phyloP scores from a whole-genome alignment of 2,329 filamentous ascomycete species.

The Alternaria hordeiaustralica region DNA sequence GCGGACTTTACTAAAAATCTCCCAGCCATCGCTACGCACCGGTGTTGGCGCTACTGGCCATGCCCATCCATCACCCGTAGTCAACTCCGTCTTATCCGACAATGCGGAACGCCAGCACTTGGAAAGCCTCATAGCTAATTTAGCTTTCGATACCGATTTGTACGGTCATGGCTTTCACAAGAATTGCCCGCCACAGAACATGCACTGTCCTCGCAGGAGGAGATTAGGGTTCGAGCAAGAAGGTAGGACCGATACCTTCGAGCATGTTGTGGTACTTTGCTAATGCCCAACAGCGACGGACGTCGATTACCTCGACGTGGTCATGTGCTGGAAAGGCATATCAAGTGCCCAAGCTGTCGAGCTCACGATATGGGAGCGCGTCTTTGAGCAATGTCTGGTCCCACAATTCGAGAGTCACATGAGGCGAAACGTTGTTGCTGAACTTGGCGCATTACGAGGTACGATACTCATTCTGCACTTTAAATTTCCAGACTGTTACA shows the following conservation, averaged over 20 bases:
- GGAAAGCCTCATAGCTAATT: slow-evolving; percentile 8
- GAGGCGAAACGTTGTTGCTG: slow-evolving; percentile 12
- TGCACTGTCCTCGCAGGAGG: slow-evolving; percentile 34
- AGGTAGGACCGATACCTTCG: slow-evolving; percentile 9
- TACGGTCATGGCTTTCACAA: slow-evolving; percentile 20
- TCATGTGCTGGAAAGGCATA: slow-evolving; percentile 47
- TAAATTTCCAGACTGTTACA: not conserved
- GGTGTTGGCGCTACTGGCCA: slow-evolving; percentile 4
- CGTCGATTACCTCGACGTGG: slow-evolving; percentile 42
- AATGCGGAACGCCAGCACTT: not conserved
- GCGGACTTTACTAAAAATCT: not conserved
- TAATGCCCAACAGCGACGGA: slow-evolving; percentile 3
- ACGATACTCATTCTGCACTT: not conserved
- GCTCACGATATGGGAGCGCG: slow-evolving; percentile 40
- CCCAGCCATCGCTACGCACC: slow-evolving; percentile 8
- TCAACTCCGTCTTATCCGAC: not conserved
- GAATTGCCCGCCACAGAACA: slow-evolving; percentile 10
- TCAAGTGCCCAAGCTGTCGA: slow-evolving; percentile 37
- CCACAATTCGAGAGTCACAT: slow-evolving; percentile 25
- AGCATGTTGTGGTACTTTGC: not conserved
- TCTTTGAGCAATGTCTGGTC: slow-evolving; percentile 31
- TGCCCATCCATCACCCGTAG: slow-evolving; percentile 23
- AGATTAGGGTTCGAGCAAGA: slow-evolving; percentile 19
- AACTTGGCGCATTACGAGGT: slow-evolving; percentile 4
- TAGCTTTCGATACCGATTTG: slow-evolving; percentile 24